Evolutionary conservation across 1,139 yeast genomes (phyloP).

Genomic region (Hansenula lynferdii): DNA sequence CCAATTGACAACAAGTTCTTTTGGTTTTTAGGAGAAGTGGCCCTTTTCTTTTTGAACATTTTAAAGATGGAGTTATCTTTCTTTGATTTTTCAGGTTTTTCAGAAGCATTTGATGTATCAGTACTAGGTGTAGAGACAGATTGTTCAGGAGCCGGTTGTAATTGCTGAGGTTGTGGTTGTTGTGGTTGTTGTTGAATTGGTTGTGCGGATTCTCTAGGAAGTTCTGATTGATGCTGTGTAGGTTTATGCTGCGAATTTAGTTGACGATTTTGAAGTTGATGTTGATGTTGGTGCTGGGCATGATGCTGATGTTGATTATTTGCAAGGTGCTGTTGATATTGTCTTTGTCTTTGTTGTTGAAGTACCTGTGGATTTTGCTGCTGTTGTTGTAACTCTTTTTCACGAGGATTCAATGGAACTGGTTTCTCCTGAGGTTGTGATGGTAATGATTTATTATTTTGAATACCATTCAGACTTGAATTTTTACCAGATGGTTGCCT

Average conservation of each 20-base stretch:
- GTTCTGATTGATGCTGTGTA: neutral
- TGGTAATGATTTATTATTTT: neutral
- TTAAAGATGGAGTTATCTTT: constrained; percentile 20
- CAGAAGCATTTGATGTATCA: neutral
- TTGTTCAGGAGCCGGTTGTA: too few species aligned
- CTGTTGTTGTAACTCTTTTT: too few species aligned
- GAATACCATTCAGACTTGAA: neutral
- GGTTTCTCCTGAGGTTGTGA: constrained; percentile 7
- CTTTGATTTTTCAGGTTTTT: constrained; percentile 6
- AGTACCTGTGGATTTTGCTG: constrained; percentile 7
- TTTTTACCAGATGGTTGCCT: neutral
- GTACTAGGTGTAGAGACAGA: too few species aligned
- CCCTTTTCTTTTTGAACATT: constrained; percentile 22
- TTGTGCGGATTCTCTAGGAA: too few species aligned
- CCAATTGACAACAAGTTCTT: constrained; percentile 8
- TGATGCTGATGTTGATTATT: too few species aligned
- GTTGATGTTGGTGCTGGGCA: neutral
- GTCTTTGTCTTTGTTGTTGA: constrained; percentile 6
- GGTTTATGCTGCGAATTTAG: neutral
- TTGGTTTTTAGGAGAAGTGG: constrained; percentile 11
- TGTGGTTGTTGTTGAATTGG: neutral
- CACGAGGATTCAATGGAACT: too few species aligned
- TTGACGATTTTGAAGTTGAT: neutral
- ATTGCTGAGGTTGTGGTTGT: too few species aligned
- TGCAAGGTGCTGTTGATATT: constrained; percentile 3